Conservation (phyloP, 257 asterid species). For the Coffea canephora region DNA sequence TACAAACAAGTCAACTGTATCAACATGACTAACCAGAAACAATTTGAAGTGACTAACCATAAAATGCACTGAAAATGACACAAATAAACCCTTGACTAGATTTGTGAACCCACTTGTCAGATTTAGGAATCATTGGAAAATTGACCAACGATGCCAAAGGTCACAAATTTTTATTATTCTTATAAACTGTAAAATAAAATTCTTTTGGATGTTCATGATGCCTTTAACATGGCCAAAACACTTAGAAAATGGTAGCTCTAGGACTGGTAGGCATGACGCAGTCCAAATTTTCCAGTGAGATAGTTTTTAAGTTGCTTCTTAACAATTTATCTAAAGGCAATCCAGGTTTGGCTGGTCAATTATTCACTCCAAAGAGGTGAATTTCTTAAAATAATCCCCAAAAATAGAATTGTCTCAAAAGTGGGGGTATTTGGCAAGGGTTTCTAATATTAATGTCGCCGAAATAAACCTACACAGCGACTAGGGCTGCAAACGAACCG, state of each 20-base stretch:
- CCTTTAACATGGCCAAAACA: neutral
- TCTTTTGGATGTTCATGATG: neutral
- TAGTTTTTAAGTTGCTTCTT: neutral
- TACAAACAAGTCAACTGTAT: constrained; percentile 39
- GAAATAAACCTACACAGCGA: too few species aligned
- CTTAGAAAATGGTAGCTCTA: neutral
- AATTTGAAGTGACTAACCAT: neutral
- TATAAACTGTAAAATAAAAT: too few species aligned
- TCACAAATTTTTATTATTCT: too few species aligned
- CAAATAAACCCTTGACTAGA: neutral
- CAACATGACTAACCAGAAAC: neutral
- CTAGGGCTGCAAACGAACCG: too few species aligned
- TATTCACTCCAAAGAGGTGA: neutral
- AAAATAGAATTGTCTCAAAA: too few species aligned
- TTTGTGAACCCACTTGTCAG: neutral
- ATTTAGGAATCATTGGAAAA: neutral
- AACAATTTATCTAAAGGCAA: neutral
- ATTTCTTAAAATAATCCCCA: neutral
- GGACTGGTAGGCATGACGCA: neutral
- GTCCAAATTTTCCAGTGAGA: neutral
- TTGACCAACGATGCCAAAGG: neutral
- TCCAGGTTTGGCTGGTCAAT: neutral
- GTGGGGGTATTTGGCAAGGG: too few species aligned
- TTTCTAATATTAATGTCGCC: too few species aligned
- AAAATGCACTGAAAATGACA: neutral